A percentile compares a stretch with the other conserved stretches of the same genome.
phyloP scores from a whole-genome alignment of 768 basidiomycete genomes.

The Tricholoma matsutake region DNA sequence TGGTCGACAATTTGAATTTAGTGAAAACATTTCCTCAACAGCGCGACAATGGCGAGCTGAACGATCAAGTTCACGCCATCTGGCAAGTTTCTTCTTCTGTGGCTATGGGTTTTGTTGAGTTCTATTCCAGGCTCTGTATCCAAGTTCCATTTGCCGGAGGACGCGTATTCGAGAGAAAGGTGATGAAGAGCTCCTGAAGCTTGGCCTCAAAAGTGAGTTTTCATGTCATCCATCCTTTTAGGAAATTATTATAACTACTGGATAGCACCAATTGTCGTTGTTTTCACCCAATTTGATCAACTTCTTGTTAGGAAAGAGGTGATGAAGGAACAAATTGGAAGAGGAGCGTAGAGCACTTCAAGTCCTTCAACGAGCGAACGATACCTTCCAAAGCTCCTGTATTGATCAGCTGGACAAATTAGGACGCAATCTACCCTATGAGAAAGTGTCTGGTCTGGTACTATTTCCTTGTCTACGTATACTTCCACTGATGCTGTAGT shows the following conservation, averaged over 20 bases:
- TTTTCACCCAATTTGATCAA: conserved; percentile 32
- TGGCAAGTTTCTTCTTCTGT: conserved; percentile 15
- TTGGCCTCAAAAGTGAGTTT: neutral
- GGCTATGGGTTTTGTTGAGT: neutral
- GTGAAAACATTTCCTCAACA: conserved; percentile 22
- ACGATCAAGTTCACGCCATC: conserved; percentile 25
- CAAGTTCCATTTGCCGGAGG: conserved; percentile 16
- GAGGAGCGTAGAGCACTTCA: neutral
- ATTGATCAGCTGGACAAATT: neutral
- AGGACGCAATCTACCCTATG: neutral
- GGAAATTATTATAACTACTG: neutral
- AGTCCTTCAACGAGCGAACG: neutral
- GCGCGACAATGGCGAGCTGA: conserved; percentile 1
- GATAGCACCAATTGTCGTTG: conserved; percentile 24
- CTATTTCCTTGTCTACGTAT: no score
- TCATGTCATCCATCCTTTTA: neutral
- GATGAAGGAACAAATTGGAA: neutral
- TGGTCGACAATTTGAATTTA: conserved; percentile 12
- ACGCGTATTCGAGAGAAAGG: conserved; percentile 19
- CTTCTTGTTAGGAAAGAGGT: conserved; percentile 7
- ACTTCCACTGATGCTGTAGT: no score
- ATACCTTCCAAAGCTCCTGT: neutral
- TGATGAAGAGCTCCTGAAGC: conserved; percentile 18
- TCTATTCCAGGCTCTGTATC: conserved; percentile 22
- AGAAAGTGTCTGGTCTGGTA: neutral